These are phyloP conservation scores for Phytophthora quininea DNA, from an alignment of 352 stramenopile species.

Conservation along the genomic window DNA sequence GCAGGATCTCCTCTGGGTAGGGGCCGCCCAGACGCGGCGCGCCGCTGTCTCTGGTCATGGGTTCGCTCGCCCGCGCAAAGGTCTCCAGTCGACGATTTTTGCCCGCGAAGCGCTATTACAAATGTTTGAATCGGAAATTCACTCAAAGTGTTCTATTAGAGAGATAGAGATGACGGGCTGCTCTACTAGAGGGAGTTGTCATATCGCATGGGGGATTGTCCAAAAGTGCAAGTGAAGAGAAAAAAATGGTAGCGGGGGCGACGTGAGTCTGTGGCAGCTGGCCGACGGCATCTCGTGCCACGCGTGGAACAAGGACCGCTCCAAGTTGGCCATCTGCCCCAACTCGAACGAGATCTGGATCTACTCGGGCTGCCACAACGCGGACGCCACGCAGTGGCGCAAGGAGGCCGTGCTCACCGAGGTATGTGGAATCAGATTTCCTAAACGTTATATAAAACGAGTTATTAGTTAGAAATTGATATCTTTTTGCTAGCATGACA, in stretches of 20 bases:
- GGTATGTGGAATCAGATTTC: conserved; percentile 18
- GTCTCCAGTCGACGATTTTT: conserved; percentile 3
- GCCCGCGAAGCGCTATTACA: background rate
- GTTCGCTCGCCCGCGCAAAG: background rate
- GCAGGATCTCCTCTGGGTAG: conserved; percentile 57
- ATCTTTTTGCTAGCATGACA: conserved; percentile 83
- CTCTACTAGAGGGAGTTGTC: conserved; percentile 43
- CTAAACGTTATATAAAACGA: background rate
- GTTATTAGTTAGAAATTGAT: background rate
- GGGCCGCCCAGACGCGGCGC: conserved; percentile 6
- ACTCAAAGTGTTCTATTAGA: conserved; percentile 46
- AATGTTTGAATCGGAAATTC: conserved; percentile 19
- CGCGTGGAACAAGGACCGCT: conserved; percentile 91
- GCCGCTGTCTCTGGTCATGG: conserved; percentile 34
- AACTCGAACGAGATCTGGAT: conserved; percentile 95
- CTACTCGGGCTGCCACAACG: conserved; percentile 82
- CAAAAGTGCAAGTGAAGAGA: background rate
- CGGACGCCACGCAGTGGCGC: conserved; percentile 83
- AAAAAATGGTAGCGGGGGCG: conserved; percentile 35
- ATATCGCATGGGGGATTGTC: background rate
- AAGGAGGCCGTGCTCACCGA: conserved; percentile 86
- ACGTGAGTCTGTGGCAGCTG: conserved; percentile 76
- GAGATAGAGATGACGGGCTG: background rate
- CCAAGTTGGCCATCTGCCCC: conserved; percentile 90
- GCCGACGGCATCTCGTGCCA: conserved; percentile 90